A percentile compares a stretch with the other conserved stretches of the same genome.
These are phyloP conservation scores for Aristolochia fimbriata DNA, from an alignment of 164 flowering plant genomes.

Conservation along the genomic window DNA sequence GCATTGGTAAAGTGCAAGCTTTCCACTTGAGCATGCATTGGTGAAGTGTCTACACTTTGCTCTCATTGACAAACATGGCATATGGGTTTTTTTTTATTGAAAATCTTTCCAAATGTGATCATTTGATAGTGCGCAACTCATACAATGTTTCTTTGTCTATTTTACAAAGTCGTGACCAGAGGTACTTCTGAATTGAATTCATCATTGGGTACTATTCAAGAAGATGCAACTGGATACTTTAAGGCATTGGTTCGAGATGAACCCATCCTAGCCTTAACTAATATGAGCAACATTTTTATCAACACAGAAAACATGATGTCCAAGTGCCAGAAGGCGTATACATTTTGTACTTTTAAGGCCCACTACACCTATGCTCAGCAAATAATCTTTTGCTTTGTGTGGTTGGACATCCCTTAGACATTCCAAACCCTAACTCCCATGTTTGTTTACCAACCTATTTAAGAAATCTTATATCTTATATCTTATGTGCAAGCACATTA, in stretches of 20 bases:
- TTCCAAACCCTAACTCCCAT: constrained; percentile 86
- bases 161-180: constrained; percentile 75
- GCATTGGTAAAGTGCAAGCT: too few relatives aligned
- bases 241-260: constrained; percentile 69
- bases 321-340: constrained; percentile 83
- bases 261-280: constrained; percentile 90
- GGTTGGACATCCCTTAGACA: constrained; percentile 91
- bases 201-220: constrained; percentile 59
- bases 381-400: constrained; percentile 86
- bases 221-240: constrained; percentile 54
- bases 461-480: constrained; percentile 86
- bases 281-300: constrained; percentile 88
- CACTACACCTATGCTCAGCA: constrained; percentile 72
- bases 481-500: constrained; percentile 49
- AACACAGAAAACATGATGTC: constrained; percentile 93
- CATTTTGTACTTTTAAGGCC: constrained; percentile 97
- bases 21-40: constrained; percentile 56
- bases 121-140: constrained; percentile 82
- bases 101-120: constrained; percentile 97
- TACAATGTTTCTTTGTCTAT: constrained; percentile 67
- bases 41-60: constrained; percentile 80
- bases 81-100: constrained; percentile 80
- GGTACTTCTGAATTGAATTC: constrained; percentile 66
- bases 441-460: constrained; percentile 59
- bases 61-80: constrained; percentile 78